Evolutionary conservation across 2,329 filamentous ascomycete genomes (phyloP).

Genomic region (Fusarium xylarioides): DNA sequence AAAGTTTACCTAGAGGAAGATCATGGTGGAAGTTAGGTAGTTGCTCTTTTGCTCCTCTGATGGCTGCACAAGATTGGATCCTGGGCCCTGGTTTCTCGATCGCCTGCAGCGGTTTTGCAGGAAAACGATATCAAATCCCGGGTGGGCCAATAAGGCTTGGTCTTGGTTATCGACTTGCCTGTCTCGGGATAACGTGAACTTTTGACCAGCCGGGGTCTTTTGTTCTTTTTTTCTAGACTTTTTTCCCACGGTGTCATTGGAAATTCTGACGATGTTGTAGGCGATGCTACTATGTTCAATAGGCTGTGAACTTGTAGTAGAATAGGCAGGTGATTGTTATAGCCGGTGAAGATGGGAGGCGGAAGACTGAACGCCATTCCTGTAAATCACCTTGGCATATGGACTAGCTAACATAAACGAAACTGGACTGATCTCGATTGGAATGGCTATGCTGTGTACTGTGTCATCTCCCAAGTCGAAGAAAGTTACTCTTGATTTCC

Average conservation of each 20-base stretch:
- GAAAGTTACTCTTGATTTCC: conserved; percentile 7
- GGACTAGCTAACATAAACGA: background rate
- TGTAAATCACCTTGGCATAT: background rate
- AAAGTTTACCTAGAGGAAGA: background rate
- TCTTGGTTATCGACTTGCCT: conserved; percentile 32
- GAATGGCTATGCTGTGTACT: conserved; percentile 4
- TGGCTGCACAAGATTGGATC: conserved; percentile 25
- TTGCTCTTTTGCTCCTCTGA: background rate
- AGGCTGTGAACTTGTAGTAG: background rate
- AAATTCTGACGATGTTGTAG: conserved; percentile 9
- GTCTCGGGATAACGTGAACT: conserved; percentile 29
- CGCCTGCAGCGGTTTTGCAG: conserved; percentile 30
- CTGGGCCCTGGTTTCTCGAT: conserved; percentile 25
- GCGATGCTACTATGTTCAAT: background rate
- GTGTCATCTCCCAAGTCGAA: background rate
- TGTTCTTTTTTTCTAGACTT: conserved; percentile 22
- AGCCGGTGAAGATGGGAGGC: background rate
- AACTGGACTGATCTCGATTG: conserved; percentile 7
- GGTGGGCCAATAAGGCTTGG: conserved; percentile 12
- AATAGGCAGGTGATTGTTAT: conserved; percentile 1
- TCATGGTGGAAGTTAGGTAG: background rate
- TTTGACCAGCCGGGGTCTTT: conserved; percentile 16
- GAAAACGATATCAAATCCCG: conserved; percentile 23
- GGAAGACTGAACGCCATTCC: background rate
- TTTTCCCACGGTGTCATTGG: conserved; percentile 5